Conservation (phyloP, 768 basidiomycete genomes). For the Suillus subaureus region DNA sequence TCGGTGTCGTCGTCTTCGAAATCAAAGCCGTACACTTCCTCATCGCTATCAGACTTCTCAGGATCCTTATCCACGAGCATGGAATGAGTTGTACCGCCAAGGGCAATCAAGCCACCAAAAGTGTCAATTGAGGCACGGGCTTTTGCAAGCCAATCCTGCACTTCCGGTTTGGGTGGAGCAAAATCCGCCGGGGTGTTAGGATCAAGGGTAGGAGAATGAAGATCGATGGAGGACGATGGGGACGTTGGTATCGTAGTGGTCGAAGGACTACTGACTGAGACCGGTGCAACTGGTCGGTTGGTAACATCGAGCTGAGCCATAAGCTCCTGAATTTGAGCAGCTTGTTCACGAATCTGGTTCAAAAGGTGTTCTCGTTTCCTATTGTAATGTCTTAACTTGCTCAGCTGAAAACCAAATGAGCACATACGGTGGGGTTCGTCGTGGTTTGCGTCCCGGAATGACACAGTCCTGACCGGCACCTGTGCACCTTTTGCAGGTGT, state of each 20-base stretch:
- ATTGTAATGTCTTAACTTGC: slow-evolving; percentile 5
- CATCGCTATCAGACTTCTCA: slow-evolving; percentile 46
- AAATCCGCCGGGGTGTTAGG: slow-evolving; percentile 23
- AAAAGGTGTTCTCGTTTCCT: slow-evolving; percentile 85
- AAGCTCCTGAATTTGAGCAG: slow-evolving; percentile 67
- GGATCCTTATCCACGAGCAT: slow-evolving; percentile 29
- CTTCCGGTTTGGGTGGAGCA: slow-evolving; percentile 50
- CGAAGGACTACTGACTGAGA: slow-evolving; percentile 27
- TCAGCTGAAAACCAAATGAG: not conserved
- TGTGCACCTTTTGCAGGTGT: slow-evolving; percentile 75
- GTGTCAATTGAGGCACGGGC: slow-evolving; percentile 70
- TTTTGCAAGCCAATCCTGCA: slow-evolving; percentile 77
- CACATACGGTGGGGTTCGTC: slow-evolving; percentile 75
- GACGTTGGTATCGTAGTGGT: slow-evolving; percentile 39
- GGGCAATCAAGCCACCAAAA: slow-evolving; percentile 67
- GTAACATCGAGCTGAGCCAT: slow-evolving; percentile 66
- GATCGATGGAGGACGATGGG: slow-evolving; percentile 28
- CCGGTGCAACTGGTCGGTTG: slow-evolving; percentile 30
- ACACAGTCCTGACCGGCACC: slow-evolving; percentile 73
- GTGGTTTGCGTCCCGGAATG: slow-evolving; percentile 84
- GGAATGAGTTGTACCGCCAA: slow-evolving; percentile 54
- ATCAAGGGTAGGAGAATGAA: slow-evolving; percentile 29
- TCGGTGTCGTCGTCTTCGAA: slow-evolving; percentile 41
- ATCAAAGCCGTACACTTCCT: slow-evolving; percentile 40
- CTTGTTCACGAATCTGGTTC: slow-evolving; percentile 74